Conservation (phyloP, 768 basidiomycete species). For the Boletus subcaerulescens region DNA sequence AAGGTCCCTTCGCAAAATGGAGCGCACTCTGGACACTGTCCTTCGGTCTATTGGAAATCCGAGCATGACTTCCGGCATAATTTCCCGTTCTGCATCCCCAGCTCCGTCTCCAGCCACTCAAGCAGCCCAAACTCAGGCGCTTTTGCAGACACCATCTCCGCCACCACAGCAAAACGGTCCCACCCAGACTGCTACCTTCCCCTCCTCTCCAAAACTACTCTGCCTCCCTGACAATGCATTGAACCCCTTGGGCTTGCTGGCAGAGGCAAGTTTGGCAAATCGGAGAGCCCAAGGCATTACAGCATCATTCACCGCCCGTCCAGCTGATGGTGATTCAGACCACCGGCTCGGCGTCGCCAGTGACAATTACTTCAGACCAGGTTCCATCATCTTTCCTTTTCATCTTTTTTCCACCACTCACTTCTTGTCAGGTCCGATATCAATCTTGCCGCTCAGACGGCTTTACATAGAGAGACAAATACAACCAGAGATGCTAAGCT, state of each 20-base stretch:
- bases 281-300: constrained; percentile 54
- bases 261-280: constrained; percentile 83
- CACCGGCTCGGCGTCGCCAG: constrained; percentile 76
- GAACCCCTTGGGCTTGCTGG: constrained; percentile 89
- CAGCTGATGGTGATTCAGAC: constrained; percentile 36
- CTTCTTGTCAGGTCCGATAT: constrained; percentile 68
- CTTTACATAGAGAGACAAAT: constrained; percentile 85
- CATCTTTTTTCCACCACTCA: neutral
- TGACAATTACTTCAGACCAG: constrained; percentile 90
- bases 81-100: constrained; percentile 81
- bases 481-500: constrained; percentile 91
- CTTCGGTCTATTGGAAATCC: constrained; percentile 87
- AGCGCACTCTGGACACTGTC: constrained; percentile 88
- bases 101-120: constrained; percentile 64
- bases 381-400: constrained; percentile 37
- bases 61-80: constrained; percentile 70
- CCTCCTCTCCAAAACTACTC: constrained; percentile 81
- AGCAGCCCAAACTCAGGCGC: constrained; percentile 49
- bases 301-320: constrained; percentile 39
- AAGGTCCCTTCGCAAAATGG: constrained; percentile 85
- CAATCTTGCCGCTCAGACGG: constrained; percentile 76
- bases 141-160: constrained; percentile 51
- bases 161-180: constrained; percentile 41
- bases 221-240: constrained; percentile 89
- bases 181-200: constrained; percentile 16